These are phyloP conservation scores for Phytophthora litchii DNA, from an alignment of 352 stramenopile species.

Conservation along the genomic window DNA sequence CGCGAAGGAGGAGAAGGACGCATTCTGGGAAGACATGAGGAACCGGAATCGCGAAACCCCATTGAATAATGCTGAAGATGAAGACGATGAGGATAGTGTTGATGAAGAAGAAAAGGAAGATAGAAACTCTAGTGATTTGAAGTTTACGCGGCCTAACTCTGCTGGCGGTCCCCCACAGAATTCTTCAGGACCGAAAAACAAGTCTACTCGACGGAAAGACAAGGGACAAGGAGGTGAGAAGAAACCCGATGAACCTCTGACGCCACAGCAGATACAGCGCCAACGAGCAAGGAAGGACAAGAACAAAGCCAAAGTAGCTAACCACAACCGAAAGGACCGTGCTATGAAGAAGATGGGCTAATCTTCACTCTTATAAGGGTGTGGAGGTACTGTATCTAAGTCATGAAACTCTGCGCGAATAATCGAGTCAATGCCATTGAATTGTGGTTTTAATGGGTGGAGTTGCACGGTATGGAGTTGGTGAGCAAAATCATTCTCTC, in stretches of 20 bases:
- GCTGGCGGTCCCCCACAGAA: neutral
- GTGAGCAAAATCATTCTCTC: conserved; percentile 7
- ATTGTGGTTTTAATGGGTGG: too few species aligned
- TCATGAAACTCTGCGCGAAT: neutral
- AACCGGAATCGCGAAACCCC: conserved; percentile 54
- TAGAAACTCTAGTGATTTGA: conserved; percentile 6
- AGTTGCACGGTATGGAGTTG: neutral
- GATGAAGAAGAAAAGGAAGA: conserved; percentile 35
- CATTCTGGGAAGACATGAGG: conserved; percentile 75
- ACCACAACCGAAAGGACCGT: conserved; percentile 85
- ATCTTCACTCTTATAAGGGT: conserved; percentile 9
- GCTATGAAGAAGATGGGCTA: conserved; percentile 82
- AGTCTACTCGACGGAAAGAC: conserved; percentile 35
- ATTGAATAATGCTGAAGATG: conserved; percentile 8
- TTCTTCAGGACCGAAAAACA: conserved; percentile 17
- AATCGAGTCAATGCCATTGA: neutral
- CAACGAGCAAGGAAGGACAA: conserved; percentile 57
- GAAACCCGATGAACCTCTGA: conserved; percentile 29
- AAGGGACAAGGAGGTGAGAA: conserved; percentile 28
- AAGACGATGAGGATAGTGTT: conserved; percentile 28
- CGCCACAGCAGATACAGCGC: conserved; percentile 48
- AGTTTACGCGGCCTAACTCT: conserved; percentile 5
- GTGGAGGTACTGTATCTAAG: neutral
- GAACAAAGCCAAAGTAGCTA: conserved; percentile 84
- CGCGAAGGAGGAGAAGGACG: conserved; percentile 61